phyloP scores from a whole-genome alignment of 1,284 basidiomycete species.

The Ceratobasidium papillatum region DNA sequence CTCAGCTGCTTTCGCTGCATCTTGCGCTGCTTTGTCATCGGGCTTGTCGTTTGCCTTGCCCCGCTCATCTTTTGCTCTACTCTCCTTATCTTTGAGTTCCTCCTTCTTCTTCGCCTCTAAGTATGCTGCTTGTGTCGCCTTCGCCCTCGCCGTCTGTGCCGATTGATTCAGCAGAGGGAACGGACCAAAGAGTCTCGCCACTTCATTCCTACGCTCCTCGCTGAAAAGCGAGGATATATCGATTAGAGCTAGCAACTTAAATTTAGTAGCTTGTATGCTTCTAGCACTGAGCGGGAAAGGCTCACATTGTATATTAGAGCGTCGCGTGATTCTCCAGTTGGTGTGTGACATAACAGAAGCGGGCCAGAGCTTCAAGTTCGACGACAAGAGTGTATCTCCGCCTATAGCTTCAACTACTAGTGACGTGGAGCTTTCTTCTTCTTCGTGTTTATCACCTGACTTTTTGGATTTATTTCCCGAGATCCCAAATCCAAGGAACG shows the following conservation, averaged over 20 bases:
- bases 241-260: neutral
- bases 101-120: no score
- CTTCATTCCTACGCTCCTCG: neutral
- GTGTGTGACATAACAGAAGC: neutral
- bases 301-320: neutral
- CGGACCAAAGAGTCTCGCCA: neutral
- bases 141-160: no score
- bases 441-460: neutral
- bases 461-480: neutral
- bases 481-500: neutral
- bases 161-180: neutral
- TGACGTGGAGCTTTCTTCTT: neutral
- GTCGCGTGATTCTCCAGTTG: neutral
- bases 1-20: no score
- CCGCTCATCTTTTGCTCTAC: no score
- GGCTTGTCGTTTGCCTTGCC: no score
- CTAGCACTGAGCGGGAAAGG: neutral
- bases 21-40: no score
- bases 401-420: neutral
- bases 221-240: neutral
- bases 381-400: neutral
- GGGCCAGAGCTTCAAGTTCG: neutral
- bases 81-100: no score
- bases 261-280: neutral
- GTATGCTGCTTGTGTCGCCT: no score